Conservation (phyloP, 2,329 filamentous ascomycete genomes). For the Trichoderma brevicompactum region DNA sequence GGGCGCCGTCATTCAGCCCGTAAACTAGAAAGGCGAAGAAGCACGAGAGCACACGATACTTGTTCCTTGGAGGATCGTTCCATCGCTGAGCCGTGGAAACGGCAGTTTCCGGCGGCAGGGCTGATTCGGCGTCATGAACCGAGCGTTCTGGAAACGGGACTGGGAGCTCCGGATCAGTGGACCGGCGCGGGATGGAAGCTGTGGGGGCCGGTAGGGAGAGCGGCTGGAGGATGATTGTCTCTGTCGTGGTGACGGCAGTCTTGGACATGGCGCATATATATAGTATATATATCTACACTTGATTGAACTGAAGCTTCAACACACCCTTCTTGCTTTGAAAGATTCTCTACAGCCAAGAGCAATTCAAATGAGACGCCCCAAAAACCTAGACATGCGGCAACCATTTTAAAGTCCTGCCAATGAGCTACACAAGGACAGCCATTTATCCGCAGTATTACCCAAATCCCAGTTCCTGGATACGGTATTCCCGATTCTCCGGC, state of each 20-base stretch:
- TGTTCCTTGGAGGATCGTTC: constrained; percentile 28
- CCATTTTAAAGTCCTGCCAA: too few relatives aligned
- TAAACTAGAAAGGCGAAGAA: constrained; percentile 28
- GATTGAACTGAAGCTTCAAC: not conserved
- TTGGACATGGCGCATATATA: constrained; percentile 5
- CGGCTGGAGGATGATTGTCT: constrained; percentile 17
- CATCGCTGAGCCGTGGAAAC: constrained; percentile 22
- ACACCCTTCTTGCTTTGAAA: not conserved
- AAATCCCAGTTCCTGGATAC: not conserved
- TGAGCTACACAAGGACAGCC: too few relatives aligned
- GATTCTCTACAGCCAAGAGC: not conserved
- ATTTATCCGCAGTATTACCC: constrained; percentile 15
- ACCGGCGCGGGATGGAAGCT: constrained; percentile 19
- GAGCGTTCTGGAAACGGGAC: not conserved
- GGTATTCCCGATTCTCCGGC: constrained; percentile 19
- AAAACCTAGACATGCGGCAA: not conserved
- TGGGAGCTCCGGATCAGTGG: not conserved
- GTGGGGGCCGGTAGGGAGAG: constrained; percentile 13
- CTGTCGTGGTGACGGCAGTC: constrained; percentile 4
- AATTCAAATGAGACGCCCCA: too few relatives aligned
- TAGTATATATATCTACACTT: not conserved
- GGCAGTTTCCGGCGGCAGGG: constrained; percentile 10
- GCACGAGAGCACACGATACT: constrained; percentile 21
- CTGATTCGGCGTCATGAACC: constrained; percentile 25
- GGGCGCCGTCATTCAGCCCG: constrained; percentile 24